A percentile compares a stretch with the other conserved stretches of the same genome.
Conservation (phyloP, 805 yeast species). For the Jamesozyma piceae region DNA sequence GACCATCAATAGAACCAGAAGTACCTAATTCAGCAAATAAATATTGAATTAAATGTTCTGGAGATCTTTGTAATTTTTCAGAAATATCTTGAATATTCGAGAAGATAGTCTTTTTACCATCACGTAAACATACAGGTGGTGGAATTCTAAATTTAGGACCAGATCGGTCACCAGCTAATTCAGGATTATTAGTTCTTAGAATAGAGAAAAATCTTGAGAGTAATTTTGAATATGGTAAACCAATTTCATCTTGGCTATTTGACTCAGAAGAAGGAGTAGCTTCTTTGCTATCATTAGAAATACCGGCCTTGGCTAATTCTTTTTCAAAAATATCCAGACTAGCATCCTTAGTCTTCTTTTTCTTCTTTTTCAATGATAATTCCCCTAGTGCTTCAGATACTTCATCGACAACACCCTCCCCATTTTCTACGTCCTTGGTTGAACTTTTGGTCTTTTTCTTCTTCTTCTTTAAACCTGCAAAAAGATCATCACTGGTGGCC, state of each 20-base stretch:
- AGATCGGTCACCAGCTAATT: conserved; percentile 91
- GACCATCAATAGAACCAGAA: conserved; percentile 97
- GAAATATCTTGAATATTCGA: conserved; percentile 93
- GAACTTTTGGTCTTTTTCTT: conserved; percentile 57
- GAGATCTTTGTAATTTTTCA: conserved; percentile 87
- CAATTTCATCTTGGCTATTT: conserved; percentile 38
- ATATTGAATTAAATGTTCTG: conserved; percentile 94
- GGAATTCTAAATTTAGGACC: conserved; percentile 93
- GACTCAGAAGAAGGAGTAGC: conserved; percentile 27
- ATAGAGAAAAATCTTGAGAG: conserved; percentile 79
- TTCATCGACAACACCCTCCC: conserved; percentile 28
- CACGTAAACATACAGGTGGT: conserved; percentile 94
- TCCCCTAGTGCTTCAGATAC: conserved; percentile 60
- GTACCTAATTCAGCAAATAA: conserved; percentile 98
- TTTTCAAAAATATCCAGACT: conserved; percentile 78
- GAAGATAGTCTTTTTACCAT: conserved; percentile 95
- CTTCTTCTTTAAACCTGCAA: conserved; percentile 76
- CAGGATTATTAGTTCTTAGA: conserved; percentile 90
- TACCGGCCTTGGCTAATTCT: conserved; percentile 83
- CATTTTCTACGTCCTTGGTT: conserved; percentile 24
- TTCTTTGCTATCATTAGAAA: conserved; percentile 41
- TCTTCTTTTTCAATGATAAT: conserved; percentile 67
- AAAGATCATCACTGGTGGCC: conserved; percentile 44
- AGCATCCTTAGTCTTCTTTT: conserved; percentile 58
- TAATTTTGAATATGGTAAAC: conserved; percentile 65